Evolutionary conservation across 2,329 filamentous ascomycete species (phyloP), one percentile per base, ranked within the genome.

Genomic region (Sordariomycetes sp.): DNA sequence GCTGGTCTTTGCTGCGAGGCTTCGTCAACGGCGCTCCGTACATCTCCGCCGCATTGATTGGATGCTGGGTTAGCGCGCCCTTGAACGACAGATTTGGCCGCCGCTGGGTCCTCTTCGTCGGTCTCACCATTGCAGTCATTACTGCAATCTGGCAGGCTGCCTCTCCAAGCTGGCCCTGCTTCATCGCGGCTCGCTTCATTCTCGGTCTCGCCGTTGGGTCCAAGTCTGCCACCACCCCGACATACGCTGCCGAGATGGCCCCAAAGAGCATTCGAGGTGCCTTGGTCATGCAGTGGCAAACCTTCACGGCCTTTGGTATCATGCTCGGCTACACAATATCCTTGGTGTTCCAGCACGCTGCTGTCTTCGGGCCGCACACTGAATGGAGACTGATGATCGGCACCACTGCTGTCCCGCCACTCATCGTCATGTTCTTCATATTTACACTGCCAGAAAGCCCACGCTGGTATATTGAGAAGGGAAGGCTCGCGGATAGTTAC

Each of bases 61-160:
- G 45, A 3, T 48, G 46, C 36, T 46, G 43, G 50, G 38, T 53
- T 8, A 54, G 50, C 17, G 44, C 46, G 6, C 42, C 46, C 1
- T 63, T 79, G 39, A 81, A 81, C 48, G 64, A 70, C 33, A 66
- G 53, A 48, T 70, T 76, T 35, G 77, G 76, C 11, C 70, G 77
- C 21, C 66, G 76, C 3, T 75, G 76, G 10, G 79, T 74, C 3
- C 77, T 80, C 28, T 77, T 76, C 48, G 63, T 79, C 34, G 72
- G 73, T 4, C 75, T 74, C 38, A 61, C 70, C 36, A 63, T 54
- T 39, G 71, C 71, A 57, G 51, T 56, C 65, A 11, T 48, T 64
- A 38, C 55, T 59, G 43, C 40, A 19, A 7, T 72, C 69, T 44
- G 70, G 70, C 40, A 55, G 32, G 57, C 73, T 47, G 37, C 43